Percentiles rank a stretch among this genome's conserved stretches.
Conservation (phyloP, 106 monocot genomes). For the Dendrobium officinale region DNA sequence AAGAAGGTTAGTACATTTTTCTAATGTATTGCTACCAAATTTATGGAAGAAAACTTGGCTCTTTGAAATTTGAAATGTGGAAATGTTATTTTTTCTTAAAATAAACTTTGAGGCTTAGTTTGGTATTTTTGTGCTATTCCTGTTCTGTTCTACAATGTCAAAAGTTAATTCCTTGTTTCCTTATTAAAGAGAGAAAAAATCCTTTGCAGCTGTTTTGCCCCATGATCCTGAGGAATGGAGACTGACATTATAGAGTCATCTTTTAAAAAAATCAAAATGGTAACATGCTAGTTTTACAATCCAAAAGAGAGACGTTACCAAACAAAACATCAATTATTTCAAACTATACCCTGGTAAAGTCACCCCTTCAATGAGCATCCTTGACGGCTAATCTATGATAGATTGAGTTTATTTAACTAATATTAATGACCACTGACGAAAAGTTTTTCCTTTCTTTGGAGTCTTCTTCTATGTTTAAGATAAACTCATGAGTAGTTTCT, state of each 20-base stretch:
- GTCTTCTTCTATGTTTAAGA: too few relatives aligned
- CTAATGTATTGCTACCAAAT: background rate
- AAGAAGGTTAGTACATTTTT: constrained; percentile 51
- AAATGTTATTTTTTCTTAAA: background rate
- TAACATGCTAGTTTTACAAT: background rate
- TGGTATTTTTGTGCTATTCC: background rate
- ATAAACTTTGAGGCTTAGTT: background rate
- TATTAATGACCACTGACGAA: too few relatives aligned
- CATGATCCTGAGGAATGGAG: background rate
- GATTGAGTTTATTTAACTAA: too few relatives aligned
- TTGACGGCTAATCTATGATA: too few relatives aligned
- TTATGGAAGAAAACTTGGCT: background rate
- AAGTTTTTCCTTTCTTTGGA: too few relatives aligned
- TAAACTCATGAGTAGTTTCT: too few relatives aligned
- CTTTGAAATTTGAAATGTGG: background rate
- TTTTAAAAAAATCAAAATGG: background rate
- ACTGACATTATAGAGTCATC: background rate
- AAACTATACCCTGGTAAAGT: background rate
- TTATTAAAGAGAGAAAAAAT: background rate
- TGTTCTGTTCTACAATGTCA: background rate
- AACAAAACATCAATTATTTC: background rate
- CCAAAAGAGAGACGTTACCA: background rate
- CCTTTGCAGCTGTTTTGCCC: background rate
- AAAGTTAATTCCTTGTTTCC: background rate
- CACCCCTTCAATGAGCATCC: background rate